Evolutionary conservation across 768 basidiomycete species (phyloP).

Genomic region (Arthromyces matolae): DNA sequence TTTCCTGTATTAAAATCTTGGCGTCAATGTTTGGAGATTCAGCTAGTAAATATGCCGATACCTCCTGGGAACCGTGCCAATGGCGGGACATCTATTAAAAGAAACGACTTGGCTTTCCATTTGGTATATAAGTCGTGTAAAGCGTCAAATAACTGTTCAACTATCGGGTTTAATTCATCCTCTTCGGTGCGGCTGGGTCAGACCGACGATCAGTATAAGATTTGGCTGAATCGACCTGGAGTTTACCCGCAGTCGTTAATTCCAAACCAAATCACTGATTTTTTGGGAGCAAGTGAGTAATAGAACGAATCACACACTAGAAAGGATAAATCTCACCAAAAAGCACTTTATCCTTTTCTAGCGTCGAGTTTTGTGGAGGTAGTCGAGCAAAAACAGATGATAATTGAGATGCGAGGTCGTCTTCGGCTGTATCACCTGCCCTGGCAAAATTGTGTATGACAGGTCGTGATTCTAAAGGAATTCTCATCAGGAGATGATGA

Average conservation of each 20-base stretch:
- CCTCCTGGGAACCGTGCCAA: conserved; percentile 4
- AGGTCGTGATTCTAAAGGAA: too few species aligned
- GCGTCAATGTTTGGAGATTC: too few species aligned
- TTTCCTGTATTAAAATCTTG: too few species aligned
- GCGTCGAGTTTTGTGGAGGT: not conserved
- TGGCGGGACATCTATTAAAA: conserved; percentile 11
- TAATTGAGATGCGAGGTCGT: conserved; percentile 3
- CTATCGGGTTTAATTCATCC: conserved; percentile 7
- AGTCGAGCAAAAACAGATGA: not conserved
- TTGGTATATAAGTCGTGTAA: conserved; percentile 14
- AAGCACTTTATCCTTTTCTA: not conserved
- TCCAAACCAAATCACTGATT: conserved; percentile 9
- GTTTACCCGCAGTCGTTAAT: conserved; percentile 14
- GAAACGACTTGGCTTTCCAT: conserved; percentile 8
- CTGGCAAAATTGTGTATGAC: conserved; percentile 4
- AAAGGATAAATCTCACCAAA: not conserved
- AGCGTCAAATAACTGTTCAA: conserved; percentile 8
- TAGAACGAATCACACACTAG: conserved; percentile 4
- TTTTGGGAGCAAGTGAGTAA: not conserved
- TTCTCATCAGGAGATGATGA: too few species aligned
- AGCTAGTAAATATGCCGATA: too few species aligned
- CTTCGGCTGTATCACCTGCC: conserved; percentile 6
- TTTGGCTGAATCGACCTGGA: too few species aligned
- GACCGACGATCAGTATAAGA: too few species aligned
- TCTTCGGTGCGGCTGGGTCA: too few species aligned